Evolutionary conservation across 495 filamentous ascomycete genomes (phyloP), one percentile per base, ranked within the genome.

Genomic region (Clohesyomyces aquaticus): DNA sequence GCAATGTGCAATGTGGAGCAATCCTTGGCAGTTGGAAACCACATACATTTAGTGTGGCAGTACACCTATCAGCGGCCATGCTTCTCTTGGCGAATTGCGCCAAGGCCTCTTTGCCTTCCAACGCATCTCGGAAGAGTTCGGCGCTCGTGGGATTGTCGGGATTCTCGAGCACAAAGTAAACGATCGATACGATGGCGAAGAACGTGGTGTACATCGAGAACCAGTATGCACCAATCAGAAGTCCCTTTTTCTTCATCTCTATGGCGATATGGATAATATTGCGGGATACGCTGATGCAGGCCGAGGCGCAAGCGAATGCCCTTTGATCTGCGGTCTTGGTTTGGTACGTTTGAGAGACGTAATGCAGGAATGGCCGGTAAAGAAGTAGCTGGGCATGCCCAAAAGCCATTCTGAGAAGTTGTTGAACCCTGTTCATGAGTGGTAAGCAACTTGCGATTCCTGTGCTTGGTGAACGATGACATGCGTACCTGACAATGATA

Each of bases 171-270:
- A 91, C 91, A 69, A 88, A 97, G 76, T 93, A 98, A 14, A 96
- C 79, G 59, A 98, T 77, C 0, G 92, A 91, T 10, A 98, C 80
- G 45, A 97, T 91, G 22, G 92, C 88, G 73, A 96, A 98, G 77
- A 96, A 98, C 14, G 91, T 90, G 1, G 94, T 96, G 67, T 97
- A 98, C 77, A 96, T 91, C 49, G 88, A 89, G 68, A 96, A 97
- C 94, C 94, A 98, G 76, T 93, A 96, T 0, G 92, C 90, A 0
- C 94, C 94, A 68, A 90, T 89, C 22, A 98, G 82, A 11, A 95
- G 79, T 0, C 87, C 87, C 65, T 86, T 82, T 70, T 87, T 88
- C 63, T 93, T 91, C 85, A 98, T 97, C 65, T 94, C 89, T 26
- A 85, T 85, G 1, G 89, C 90, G 60, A 96, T 94, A 73, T 96